Evolutionary conservation across 495 filamentous ascomycete genomes (phyloP).

Genomic region (Parmelia sp.): DNA sequence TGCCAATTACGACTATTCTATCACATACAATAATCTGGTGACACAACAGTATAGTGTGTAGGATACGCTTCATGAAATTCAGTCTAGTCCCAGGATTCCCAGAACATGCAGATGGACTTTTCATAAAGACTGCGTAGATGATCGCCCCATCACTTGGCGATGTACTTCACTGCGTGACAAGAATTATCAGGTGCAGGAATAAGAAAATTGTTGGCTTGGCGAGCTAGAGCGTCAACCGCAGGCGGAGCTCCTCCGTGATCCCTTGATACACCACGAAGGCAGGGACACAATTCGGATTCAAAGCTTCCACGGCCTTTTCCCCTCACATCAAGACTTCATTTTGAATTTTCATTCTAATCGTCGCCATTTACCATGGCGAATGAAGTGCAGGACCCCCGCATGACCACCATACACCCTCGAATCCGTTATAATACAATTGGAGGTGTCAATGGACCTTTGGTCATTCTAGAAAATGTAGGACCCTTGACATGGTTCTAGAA

Average conservation of each 20-base stretch:
- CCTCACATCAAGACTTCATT: not conserved
- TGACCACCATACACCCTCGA: constrained; percentile 74
- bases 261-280: constrained; percentile 1
- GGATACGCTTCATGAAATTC: not conserved
- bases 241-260: not conserved
- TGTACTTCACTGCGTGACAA: not conserved
- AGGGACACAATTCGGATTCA: constrained; percentile 1
- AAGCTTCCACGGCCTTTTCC: not conserved
- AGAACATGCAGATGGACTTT: not conserved
- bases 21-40: not conserved
- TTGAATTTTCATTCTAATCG: not conserved
- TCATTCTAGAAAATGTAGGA: constrained; percentile 87
- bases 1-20: not conserved
- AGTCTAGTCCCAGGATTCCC: not conserved
- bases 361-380: constrained; percentile 45
- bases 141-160: not conserved
- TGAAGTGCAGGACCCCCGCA: constrained; percentile 64
- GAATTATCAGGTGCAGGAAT: not conserved
- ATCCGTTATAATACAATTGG: constrained; percentile 97
- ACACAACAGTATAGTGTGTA: not conserved
- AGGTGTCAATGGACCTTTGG: constrained; percentile 94
- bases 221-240: not conserved
- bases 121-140: not conserved
- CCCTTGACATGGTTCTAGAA: not conserved
- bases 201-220: not conserved